These are phyloP conservation scores for Zarea fungicola DNA, from an alignment of 2,329 filamentous ascomycete species.

Conservation along the genomic window DNA sequence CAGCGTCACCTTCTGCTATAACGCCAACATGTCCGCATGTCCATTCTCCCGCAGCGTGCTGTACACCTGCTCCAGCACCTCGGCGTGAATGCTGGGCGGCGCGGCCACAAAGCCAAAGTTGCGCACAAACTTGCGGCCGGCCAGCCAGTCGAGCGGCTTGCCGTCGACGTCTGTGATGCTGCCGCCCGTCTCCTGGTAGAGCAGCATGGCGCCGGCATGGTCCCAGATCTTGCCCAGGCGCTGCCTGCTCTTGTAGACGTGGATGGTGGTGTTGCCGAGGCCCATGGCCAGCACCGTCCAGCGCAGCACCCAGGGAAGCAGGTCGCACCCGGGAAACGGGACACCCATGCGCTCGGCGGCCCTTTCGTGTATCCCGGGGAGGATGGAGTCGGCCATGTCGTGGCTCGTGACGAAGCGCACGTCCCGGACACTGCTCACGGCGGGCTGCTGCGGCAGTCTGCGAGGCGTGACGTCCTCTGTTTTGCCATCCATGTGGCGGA, in stretches of 20 bases:
- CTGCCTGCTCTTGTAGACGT: constrained; percentile 47
- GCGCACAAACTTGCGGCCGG: constrained; percentile 41
- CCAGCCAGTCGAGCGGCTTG: constrained; percentile 42
- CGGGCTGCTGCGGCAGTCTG: constrained; percentile 28
- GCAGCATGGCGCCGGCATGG: constrained; percentile 54
- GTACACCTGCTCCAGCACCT: constrained; percentile 62
- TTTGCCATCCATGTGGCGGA: constrained; percentile 34
- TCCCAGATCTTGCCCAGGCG: constrained; percentile 54
- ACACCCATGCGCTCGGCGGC: constrained; percentile 39
- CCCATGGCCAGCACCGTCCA: constrained; percentile 50
- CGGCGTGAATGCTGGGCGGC: constrained; percentile 36
- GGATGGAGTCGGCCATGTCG: constrained; percentile 41
- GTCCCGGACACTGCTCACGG: constrained; percentile 17
- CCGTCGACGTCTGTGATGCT: constrained; percentile 51
- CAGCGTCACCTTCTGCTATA: neutral
- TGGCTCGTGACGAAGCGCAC: constrained; percentile 45
- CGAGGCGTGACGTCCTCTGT: constrained; percentile 20
- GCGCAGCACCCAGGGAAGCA: constrained; percentile 53
- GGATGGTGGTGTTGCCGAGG: constrained; percentile 48
- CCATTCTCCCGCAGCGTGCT: constrained; percentile 55
- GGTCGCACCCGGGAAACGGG: constrained; percentile 42
- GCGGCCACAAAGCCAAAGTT: constrained; percentile 56
- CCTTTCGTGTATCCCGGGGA: constrained; percentile 41
- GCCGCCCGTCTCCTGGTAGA: constrained; percentile 53
- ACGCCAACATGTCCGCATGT: constrained; percentile 15